phyloP scores from a whole-genome alignment of 352 stramenopile species.

The Peronospora farinosa region DNA sequence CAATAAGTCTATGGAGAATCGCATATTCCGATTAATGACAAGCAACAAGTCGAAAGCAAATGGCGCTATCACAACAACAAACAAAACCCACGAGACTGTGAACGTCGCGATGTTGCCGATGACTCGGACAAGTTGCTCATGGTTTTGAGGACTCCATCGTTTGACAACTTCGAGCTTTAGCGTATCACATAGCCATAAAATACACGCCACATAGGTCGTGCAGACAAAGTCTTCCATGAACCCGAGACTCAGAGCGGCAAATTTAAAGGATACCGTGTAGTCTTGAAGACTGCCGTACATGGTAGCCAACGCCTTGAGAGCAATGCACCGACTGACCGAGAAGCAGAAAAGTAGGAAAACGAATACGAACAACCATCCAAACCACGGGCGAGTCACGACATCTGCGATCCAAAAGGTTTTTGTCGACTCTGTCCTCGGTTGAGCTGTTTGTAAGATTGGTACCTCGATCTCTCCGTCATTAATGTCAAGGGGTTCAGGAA shows the following conservation, averaged over 20 bases:
- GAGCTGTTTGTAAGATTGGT: background rate
- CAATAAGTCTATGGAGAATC: constrained; percentile 36
- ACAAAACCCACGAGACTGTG: constrained; percentile 23
- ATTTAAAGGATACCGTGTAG: constrained; percentile 18
- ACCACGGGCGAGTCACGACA: constrained; percentile 14
- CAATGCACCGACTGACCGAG: constrained; percentile 18
- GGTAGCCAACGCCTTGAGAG: constrained; percentile 15
- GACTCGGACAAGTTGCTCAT: background rate
- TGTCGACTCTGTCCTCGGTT: background rate
- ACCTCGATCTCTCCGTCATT: constrained; percentile 1
- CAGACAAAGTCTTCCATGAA: constrained; percentile 32
- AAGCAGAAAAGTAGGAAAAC: constrained; percentile 22
- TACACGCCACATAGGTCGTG: constrained; percentile 20
- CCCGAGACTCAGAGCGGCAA: constrained; percentile 15
- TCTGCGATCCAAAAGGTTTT: constrained; percentile 4
- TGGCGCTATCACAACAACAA: constrained; percentile 20
- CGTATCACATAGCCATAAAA: constrained; percentile 26
- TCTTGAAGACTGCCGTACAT: constrained; percentile 24
- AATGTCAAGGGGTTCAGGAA: background rate
- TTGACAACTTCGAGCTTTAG: constrained; percentile 3
- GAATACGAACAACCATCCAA: constrained; percentile 29
- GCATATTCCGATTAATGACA: constrained; percentile 28
- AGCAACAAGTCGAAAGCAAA: constrained; percentile 36
- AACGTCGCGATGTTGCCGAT: constrained; percentile 13
- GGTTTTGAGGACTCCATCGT: background rate